Percentiles rank a stretch among this genome's conserved stretches.
Conservation (phyloP, 805 yeast species). For the Candida vaughaniae region DNA sequence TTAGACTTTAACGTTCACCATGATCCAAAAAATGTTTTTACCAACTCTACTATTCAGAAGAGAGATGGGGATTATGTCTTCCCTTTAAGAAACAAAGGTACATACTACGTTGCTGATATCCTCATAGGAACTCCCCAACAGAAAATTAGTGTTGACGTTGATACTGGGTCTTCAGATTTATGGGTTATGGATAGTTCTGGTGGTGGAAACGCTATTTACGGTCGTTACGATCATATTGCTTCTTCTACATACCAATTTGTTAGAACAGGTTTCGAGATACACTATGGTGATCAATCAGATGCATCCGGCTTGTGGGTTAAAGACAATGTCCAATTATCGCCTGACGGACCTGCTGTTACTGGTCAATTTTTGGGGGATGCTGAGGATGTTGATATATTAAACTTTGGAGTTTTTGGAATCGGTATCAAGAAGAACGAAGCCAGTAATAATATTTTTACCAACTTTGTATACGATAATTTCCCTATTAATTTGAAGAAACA, state of each 20-base stretch:
- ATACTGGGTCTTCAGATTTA: conserved; percentile 28
- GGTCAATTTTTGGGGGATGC: conserved; percentile 16
- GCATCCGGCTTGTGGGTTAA: conserved; percentile 27
- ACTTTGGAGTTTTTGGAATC: conserved; percentile 18
- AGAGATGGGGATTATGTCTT: conserved; percentile 1
- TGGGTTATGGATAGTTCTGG: conserved; percentile 18
- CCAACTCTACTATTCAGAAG: conserved; percentile 2
- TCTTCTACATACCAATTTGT: conserved; percentile 33
- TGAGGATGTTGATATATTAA: neutral
- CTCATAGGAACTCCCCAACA: conserved; percentile 23
- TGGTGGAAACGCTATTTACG: conserved; percentile 20
- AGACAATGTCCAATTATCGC: conserved; percentile 13
- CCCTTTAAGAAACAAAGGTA: conserved; percentile 2
- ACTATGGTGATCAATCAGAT: conserved; percentile 46
- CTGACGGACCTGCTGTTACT: conserved; percentile 9
- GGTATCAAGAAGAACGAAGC: conserved; percentile 4
- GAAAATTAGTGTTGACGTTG: conserved; percentile 17
- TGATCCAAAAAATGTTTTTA: too few species aligned
- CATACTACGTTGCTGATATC: conserved; percentile 10
- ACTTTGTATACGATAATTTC: too few species aligned
- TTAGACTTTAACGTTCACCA: conserved; percentile 10
- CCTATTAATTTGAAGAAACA: conserved; percentile 31
- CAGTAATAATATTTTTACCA: too few species aligned
- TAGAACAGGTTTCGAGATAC: conserved; percentile 36
- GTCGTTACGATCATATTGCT: conserved; percentile 32